Percentiles rank a stretch among this genome's conserved stretches.
These are phyloP conservation scores for Euphrasia arctica DNA, from an alignment of 305 asterid species.

Conservation along the genomic window DNA sequence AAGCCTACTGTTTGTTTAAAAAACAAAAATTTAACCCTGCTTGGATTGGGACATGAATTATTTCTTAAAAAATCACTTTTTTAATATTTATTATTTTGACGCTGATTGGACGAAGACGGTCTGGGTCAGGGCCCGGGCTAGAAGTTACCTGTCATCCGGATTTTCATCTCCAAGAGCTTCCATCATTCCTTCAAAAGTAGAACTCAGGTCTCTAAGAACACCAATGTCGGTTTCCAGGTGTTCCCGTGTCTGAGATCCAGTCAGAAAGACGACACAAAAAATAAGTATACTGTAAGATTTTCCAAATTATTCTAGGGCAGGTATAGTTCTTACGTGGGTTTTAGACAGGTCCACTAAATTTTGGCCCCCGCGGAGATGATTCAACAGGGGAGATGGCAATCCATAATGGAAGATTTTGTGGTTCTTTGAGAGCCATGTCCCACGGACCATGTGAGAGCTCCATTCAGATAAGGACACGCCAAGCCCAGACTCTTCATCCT, in stretches of 20 bases:
- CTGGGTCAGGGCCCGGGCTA: neutral
- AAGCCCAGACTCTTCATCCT: conserved; percentile 38
- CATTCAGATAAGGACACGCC: conserved; percentile 38
- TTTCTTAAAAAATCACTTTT: no score
- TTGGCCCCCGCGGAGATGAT: conserved; percentile 59
- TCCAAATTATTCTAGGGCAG: conserved; percentile 9
- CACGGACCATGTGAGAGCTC: conserved; percentile 86
- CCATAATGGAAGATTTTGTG: conserved; percentile 66
- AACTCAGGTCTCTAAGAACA: conserved; percentile 54
- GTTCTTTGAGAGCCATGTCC: conserved; percentile 78
- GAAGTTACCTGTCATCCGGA: conserved; percentile 50
- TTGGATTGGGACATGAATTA: no score
- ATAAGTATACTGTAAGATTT: conserved; percentile 14
- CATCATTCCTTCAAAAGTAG: conserved; percentile 68
- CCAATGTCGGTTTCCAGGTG: conserved; percentile 60
- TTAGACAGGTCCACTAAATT: conserved; percentile 33
- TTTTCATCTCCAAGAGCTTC: conserved; percentile 54
- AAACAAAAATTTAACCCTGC: no score
- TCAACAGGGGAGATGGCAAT: conserved; percentile 65
- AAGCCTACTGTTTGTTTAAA: no score
- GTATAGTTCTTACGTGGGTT: conserved; percentile 36
- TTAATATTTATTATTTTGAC: no score
- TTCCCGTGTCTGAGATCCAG: conserved; percentile 40
- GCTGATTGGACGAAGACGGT: no score
- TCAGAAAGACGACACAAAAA: conserved; percentile 21